phyloP scores from a whole-genome alignment of 441 rosid species.

The Euphorbia corollata region DNA sequence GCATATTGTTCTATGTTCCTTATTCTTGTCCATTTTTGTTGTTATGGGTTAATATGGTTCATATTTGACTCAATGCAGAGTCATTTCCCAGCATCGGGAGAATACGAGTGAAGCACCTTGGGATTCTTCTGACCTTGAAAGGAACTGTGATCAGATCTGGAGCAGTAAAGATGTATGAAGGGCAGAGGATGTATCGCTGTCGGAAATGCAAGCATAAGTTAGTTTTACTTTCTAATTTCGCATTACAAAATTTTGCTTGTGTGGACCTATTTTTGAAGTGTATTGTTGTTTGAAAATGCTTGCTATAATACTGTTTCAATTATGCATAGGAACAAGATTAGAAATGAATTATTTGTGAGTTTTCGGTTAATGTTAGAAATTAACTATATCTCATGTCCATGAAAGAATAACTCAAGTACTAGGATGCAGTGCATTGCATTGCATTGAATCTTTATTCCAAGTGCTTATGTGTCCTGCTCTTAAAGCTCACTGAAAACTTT shows the following conservation, averaged over 20 bases:
- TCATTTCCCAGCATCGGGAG: slow-evolving; percentile 85
- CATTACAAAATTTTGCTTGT: background rate
- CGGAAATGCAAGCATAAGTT: slow-evolving; percentile 76
- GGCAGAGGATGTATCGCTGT: slow-evolving; percentile 75
- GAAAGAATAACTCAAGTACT: background rate
- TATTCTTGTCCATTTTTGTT: slow-evolving; percentile 6
- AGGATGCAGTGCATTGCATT: background rate
- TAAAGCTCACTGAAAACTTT: background rate
- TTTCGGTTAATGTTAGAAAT: background rate
- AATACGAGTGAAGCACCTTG: slow-evolving; percentile 80
- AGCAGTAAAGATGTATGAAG: slow-evolving; percentile 87
- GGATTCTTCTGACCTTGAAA: slow-evolving; percentile 70
- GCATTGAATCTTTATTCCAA: background rate
- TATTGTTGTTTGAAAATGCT: slow-evolving; percentile 5
- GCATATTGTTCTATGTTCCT: background rate
- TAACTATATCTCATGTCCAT: background rate
- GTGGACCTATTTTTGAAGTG: background rate
- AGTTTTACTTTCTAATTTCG: slow-evolving; percentile 14
- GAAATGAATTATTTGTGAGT: background rate
- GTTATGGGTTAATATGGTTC: slow-evolving; percentile 12
- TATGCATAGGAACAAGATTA: background rate
- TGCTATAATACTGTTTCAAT: background rate
- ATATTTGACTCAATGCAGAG: slow-evolving; percentile 33
- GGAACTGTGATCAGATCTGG: slow-evolving; percentile 81
- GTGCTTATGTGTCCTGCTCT: background rate